These are phyloP conservation scores for Globisporangium abappressorium DNA, from an alignment of 352 stramenopile species.

Conservation along the genomic window DNA sequence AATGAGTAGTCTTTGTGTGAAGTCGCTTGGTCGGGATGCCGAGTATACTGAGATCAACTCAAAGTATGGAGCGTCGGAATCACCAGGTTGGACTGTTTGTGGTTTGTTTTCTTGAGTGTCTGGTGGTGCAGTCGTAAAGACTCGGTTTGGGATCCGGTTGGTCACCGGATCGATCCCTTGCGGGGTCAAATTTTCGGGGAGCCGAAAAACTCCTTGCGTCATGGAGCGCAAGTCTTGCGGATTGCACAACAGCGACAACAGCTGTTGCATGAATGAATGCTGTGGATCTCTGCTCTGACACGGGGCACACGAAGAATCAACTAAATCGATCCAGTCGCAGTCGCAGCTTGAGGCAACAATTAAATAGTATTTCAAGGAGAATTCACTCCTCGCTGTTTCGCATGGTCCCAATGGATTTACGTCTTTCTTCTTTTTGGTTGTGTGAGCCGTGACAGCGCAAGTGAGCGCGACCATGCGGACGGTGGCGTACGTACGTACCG, in stretches of 20 bases:
- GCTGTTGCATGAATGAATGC: too few species aligned
- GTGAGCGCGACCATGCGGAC: not conserved
- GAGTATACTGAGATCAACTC: too few species aligned
- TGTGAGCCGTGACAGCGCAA: not conserved
- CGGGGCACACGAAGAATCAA: not conserved
- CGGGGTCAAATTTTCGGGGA: too few species aligned
- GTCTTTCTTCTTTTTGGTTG: not conserved
- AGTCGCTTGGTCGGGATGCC: too few species aligned
- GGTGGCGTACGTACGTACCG: not conserved
- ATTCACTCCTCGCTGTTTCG: not conserved
- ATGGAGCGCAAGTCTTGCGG: not conserved
- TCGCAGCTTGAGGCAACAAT: not conserved
- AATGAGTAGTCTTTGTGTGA: too few species aligned
- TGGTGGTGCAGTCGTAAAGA: too few species aligned
- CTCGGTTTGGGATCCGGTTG: too few species aligned
- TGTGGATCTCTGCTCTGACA: not conserved
- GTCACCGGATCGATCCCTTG: too few species aligned
- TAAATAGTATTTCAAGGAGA: not conserved
- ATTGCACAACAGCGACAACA: not conserved
- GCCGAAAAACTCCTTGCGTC: too few species aligned
- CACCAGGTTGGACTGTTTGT: too few species aligned
- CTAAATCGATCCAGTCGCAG: not conserved
- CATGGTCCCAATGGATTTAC: not conserved
- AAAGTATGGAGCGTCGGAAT: too few species aligned
- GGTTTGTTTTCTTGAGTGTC: too few species aligned